Base-by-base conservation (phyloP, 176 grass and related monocot genomes). In the Carex scoparia region DNA sequence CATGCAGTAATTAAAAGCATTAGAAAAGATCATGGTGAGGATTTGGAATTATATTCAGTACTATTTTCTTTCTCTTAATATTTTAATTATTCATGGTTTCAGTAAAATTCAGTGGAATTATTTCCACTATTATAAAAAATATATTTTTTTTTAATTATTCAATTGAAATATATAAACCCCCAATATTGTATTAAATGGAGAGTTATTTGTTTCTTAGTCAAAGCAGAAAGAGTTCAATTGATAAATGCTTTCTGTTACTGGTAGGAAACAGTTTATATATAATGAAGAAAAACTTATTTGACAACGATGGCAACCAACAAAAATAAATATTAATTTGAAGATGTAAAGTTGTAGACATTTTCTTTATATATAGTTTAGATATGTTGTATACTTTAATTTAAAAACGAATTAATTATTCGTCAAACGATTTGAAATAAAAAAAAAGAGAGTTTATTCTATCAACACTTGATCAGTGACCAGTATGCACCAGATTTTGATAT, bases 11-110 rank as follows among this genome's bases (percentile, higher is more conserved):
- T 38, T 72, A 54, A 83, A 27, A 61, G 38, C 46, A 81, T 73
- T 13, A 81, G n/a, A 82, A 86, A 68, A 81, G 23, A 56, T 79
- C 59, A 51, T 32, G 16, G 10, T 67, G 60, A 83, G 48, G 27
- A 51, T 83, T 31, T 66, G 44, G 61, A 32, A 66, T 69, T 69
- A 30, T 64, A 35, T 35, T 35, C 37, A 62, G n/a, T 79, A 42
- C 23, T 18, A 44, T 73, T 58, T 80, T 80, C 7, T 80, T 61
- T 61, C 31, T 80, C 61, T 61, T 3, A n/a, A 58, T 72, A n/a
- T 62, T 62, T 63, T 42, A n/a, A 40, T 40, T 40, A 40, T 40
- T 40, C 4, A 40, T 40, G 38, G 5, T 40, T 40, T 40, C 38
- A 40, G 38, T 40, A 40, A 40, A 40, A 40, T 4, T 40, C 38